A percentile compares a stretch with the other conserved stretches of the same genome.
These are phyloP conservation scores for Raphanus hybrid DNA, from an alignment of 441 rosid species.

Conservation along the genomic window DNA sequence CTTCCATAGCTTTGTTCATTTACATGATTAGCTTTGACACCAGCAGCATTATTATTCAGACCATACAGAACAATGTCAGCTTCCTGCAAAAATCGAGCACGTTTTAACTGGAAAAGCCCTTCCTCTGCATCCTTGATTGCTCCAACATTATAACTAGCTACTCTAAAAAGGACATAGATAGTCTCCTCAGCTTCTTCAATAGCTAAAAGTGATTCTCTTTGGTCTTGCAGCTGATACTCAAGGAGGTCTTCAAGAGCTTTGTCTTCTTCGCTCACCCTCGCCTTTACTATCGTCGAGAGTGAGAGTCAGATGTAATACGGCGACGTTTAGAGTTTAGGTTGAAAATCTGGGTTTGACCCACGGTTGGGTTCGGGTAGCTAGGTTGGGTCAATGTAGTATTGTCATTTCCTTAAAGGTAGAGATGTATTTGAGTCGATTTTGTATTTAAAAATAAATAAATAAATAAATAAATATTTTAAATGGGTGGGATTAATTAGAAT, in stretches of 20 bases:
- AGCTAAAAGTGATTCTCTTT: constrained; percentile 73
- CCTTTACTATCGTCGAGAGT: not conserved
- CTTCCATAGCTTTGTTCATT: constrained; percentile 26
- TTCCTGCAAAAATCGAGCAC: constrained; percentile 75
- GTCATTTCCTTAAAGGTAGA: too few relatives aligned
- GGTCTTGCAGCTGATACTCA: constrained; percentile 74
- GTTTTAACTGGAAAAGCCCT: constrained; percentile 81
- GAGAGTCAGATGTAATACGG: too few relatives aligned
- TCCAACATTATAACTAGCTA: constrained; percentile 15
- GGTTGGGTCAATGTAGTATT: too few relatives aligned
- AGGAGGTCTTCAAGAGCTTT: constrained; percentile 77
- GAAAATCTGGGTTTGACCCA: too few relatives aligned
- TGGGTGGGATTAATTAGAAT: too few relatives aligned
- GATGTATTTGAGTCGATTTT: too few relatives aligned
- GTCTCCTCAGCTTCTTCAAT: constrained; percentile 53
- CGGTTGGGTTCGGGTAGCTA: too few relatives aligned
- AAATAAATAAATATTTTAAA: too few relatives aligned
- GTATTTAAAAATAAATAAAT: too few relatives aligned
- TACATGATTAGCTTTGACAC: constrained; percentile 53
- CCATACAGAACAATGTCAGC: constrained; percentile 53
- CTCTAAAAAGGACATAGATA: too few relatives aligned
- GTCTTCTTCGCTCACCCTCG: constrained; percentile 79
- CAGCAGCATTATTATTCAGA: constrained; percentile 34
- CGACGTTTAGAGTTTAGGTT: too few relatives aligned
- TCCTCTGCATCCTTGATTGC: constrained; percentile 82